Conservation (phyloP, 148 eudicot genomes). For the Rheum nobile region DNA sequence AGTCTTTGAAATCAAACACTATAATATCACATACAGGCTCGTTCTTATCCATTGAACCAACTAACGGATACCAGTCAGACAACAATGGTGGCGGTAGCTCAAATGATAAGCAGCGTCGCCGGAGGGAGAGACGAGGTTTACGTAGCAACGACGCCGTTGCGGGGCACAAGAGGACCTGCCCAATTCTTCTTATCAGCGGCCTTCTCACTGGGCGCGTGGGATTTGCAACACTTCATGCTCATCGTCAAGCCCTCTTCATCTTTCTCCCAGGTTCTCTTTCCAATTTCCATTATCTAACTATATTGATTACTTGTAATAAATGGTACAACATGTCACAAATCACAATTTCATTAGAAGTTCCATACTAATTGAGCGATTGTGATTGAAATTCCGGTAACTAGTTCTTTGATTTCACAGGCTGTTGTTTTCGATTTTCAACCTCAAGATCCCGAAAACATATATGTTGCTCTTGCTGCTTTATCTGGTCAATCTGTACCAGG, state of each 20-base stretch:
- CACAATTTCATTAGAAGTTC: not conserved
- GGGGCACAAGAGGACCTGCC: slow-evolving; percentile 63
- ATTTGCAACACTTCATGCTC: slow-evolving; percentile 82
- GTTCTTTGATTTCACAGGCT: slow-evolving; percentile 21
- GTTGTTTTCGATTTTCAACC: slow-evolving; percentile 92
- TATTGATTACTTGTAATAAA: not conserved
- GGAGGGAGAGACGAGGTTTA: slow-evolving; percentile 45
- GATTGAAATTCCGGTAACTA: not conserved
- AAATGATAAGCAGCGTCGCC: slow-evolving; percentile 12
- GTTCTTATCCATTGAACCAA: not conserved
- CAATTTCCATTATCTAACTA: not conserved
- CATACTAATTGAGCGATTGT: too few relatives aligned
- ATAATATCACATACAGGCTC: too few relatives aligned
- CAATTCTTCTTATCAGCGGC: slow-evolving; percentile 65
- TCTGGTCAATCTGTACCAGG: slow-evolving; percentile 67
- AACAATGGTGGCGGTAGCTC: slow-evolving; percentile 14
- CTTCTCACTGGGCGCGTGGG: slow-evolving; percentile 55
- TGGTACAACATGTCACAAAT: too few relatives aligned
- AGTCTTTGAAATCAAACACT: not conserved
- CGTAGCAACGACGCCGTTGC: slow-evolving; percentile 69
- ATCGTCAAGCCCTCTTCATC: slow-evolving; percentile 46
- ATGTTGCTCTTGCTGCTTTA: slow-evolving; percentile 66
- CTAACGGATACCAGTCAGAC: not conserved
- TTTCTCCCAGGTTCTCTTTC: slow-evolving; percentile 12
- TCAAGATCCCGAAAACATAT: slow-evolving; percentile 71